Evolutionary conservation across 2,329 filamentous ascomycete genomes (phyloP).

Genomic region (Didymella exigua): DNA sequence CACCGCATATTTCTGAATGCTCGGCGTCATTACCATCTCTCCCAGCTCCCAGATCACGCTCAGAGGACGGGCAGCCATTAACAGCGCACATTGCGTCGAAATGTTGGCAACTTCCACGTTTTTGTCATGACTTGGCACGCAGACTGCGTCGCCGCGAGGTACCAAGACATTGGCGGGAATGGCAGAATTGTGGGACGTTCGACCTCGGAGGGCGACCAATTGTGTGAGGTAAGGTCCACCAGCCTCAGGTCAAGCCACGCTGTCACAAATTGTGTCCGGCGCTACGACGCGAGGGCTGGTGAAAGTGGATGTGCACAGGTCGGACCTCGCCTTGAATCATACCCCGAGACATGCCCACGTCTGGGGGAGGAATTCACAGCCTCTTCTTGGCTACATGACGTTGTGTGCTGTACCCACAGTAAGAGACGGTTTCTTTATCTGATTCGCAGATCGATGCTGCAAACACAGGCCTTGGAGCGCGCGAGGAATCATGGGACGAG

Average conservation of each 20-base stretch:
- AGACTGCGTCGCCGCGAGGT: conserved; percentile 1
- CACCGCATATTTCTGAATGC: conserved; percentile 16
- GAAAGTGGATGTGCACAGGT: conserved; percentile 23
- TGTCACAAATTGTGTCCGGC: conserved; percentile 22
- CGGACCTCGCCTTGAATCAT: conserved; percentile 28
- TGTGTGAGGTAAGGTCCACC: conserved; percentile 30
- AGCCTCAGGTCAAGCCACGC: conserved; percentile 41
- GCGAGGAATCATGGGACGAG: conserved; percentile 31
- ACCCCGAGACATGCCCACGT: conserved; percentile 24
- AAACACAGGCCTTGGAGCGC: conserved; percentile 33
- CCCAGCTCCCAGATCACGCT: not conserved
- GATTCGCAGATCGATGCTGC: conserved; percentile 33
- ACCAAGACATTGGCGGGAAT: conserved; percentile 29
- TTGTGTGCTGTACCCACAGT: conserved; percentile 12
- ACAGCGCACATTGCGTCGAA: not conserved
- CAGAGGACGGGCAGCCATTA: not conserved
- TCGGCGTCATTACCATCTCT: conserved; percentile 11
- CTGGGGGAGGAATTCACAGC: conserved; percentile 18
- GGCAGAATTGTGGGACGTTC: conserved; percentile 19
- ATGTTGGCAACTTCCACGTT: conserved; percentile 11
- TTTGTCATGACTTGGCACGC: conserved; percentile 12
- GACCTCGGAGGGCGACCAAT: conserved; percentile 18
- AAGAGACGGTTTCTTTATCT: conserved; percentile 10
- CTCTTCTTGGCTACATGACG: conserved; percentile 27
- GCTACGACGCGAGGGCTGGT: conserved; percentile 27